These are phyloP conservation scores for Paramecium pentaurelia DNA, from an alignment of 73 alveolate genomes.

Conservation along the genomic window DNA sequence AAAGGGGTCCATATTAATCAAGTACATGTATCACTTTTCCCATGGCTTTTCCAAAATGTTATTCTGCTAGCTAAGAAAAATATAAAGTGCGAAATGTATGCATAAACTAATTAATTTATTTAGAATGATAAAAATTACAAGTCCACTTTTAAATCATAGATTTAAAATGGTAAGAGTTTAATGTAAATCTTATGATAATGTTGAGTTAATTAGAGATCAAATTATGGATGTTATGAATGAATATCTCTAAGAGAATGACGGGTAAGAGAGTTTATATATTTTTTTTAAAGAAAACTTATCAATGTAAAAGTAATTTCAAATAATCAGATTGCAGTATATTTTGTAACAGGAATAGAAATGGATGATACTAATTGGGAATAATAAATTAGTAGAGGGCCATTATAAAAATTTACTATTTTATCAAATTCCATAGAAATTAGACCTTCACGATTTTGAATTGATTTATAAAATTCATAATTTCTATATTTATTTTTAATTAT, in stretches of 20 bases:
- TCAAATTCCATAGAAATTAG: conserved; percentile 21
- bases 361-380: background rate
- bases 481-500: background rate
- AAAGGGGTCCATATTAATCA: background rate
- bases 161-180: conserved; percentile 22
- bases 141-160: conserved; percentile 27
- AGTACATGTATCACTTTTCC: background rate
- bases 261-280: background rate
- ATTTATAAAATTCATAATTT: background rate
- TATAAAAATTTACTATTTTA: background rate
- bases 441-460: background rate
- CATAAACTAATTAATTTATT: background rate
- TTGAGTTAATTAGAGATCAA: background rate
- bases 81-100: background rate
- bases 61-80: background rate
- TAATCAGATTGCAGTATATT: background rate
- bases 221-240: conserved; percentile 33
- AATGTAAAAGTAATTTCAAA: background rate
- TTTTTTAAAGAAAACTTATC: background rate
- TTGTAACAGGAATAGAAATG: conserved; percentile 16
- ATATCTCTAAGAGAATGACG: background rate
- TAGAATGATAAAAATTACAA: conserved; percentile 30
- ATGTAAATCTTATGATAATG: conserved; percentile 10
- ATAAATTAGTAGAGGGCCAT: background rate
- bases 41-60: background rate